Base-by-base conservation (phyloP, 2,329 filamentous ascomycete species). In the Arachnomyces sp. region DNA sequence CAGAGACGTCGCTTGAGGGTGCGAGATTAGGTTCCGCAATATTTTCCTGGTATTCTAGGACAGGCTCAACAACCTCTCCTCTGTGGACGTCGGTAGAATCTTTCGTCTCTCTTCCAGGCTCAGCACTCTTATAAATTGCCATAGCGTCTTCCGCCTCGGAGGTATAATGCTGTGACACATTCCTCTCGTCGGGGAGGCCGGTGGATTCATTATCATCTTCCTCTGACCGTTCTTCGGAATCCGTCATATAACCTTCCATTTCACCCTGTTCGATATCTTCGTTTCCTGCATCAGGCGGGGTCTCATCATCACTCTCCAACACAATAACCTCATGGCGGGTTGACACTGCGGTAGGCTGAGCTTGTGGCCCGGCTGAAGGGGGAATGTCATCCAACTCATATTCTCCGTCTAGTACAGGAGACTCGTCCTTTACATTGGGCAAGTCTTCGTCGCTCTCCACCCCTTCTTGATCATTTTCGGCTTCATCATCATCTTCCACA, bases 221-320 rank as follows among this genome's bases (percentile, higher is more conserved):
- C 33, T 13, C 17, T 18, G 29, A 25, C 7, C 21, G 33, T 11
- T 50, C 45, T 9, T 17, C 13, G 5, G 38, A 35, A 36, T 35
- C 33, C 16, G 28, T 32, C 11, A 7, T 28, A 21, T 15, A 18
- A 17, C 25, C 13, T 15, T 43, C 16, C 5, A 25, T 9, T 17
- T 37, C 34, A 36, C 43, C 21, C 17, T 4, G 36, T 34, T 12
- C 12, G 11, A 25, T 14, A n/a, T 11, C 5, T 11, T 12, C 32
- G 15, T 32, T 34, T 17, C 16, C 13, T 14, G 30, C 15, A 31
- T 21, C 31, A 33, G 42, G 12, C 8, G 42, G 36, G 32, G 49
- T 47, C 37, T 66, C 63, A 37, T 64, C 59, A 21, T 66, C 62
- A 42, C 62, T 66, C 41, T 66, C 64, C 11, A 67, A 33, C 17